Base-by-base conservation (phyloP, 2,329 filamentous ascomycete species). In the Cryphonectria naterciae region DNA sequence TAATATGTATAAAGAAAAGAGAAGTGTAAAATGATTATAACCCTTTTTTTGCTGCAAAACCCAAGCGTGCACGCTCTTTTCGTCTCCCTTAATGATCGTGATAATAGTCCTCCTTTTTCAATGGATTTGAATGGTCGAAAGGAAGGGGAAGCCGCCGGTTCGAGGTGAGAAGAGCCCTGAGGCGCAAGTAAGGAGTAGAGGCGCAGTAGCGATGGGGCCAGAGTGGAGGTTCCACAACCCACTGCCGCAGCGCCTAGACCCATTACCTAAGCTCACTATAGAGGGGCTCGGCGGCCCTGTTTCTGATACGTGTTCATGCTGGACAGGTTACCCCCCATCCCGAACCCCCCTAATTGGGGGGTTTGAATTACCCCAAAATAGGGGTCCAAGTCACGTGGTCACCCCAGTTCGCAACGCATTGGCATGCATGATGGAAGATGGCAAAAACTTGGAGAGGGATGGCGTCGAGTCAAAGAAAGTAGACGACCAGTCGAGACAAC, bases 361-460 rank as follows among this genome's bases (percentile, higher is more conserved):
- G 28, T 35, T 19, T 8, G 28, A 7, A 35, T 28, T 32, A 32
- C 54, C 25, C 60, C 35, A 37, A 61, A 61, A 39, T 61, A 61
- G 37, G 54, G 54, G 43, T 64, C 54, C 19, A 17, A 11, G 25
- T 63, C 70, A 72, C 70, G 65, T 72, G 70, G 60, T 19, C n/a
- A 72, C 68, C 70, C 41, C 43, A 68, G 58, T 54, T 35, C 52
- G n/a, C 61, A 72, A 72, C 68, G n/a, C 54, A 28, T 28, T 28
- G 52, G 11, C 11, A 25, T 28, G 52, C 11, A 1, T 49, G 22
- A 28, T 28, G 4, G 52, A n/a, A 6, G 2, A 15, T 28, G 2
- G 52, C 11, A 13, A 4, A 17, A 17, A 10, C 10, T 54, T 2
- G n/a, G 25, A 25, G 15, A 32, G 13, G 17, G 25, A 25, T 15